Evolutionary conservation across 2,329 filamentous ascomycete species (phyloP), one percentile per base, ranked within the genome.

Genomic region (Trichophyton rubrum): DNA sequence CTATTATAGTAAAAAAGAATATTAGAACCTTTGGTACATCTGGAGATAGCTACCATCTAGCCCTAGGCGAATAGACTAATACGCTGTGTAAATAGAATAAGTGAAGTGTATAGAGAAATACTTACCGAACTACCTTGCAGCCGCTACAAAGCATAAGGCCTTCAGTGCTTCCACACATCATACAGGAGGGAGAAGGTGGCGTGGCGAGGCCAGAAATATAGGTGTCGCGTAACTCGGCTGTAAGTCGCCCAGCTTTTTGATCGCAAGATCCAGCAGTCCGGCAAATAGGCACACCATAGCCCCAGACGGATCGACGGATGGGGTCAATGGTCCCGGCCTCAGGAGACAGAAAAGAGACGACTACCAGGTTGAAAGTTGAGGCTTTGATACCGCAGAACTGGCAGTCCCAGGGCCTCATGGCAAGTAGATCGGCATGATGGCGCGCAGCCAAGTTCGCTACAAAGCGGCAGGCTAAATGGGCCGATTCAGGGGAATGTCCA

Each of bases 201-300:
- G 24, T 47, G 8, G 40, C 15, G 15, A 53, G 49, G 24, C 41
- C 56, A 13, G 56, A 59, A 24, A 59, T 40, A 33, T 59, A 40
- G 24, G 40, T 24, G n/a, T 33, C 38, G 22, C 56, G 56, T 27
- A 59, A 17, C 11, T 59, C 56, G 11, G 38, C 24, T 33, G 41
- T 40, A n/a, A 59, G 27, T 11, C 38, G 27, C 3, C 33, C 58
- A 38, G 43, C 58, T 13, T 59, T 59, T 30, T 59, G 43, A 41
- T 59, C 47, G 27, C 58, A 59, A 20, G n/a, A 22, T 7, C 58
- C 58, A 7, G 47, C 58, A 3, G 58, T 43, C 4, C 58, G n/a
- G 11, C 58, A 59, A 24, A 59, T 59, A 24, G 58, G 58, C 41
- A 59, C 58, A 55, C 43, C 35, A 22, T 53, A 59, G n/a, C 47